These are phyloP conservation scores for Dictyostelium firmibasis DNA, from an alignment of 78 protist species.

Conservation along the genomic window DNA sequence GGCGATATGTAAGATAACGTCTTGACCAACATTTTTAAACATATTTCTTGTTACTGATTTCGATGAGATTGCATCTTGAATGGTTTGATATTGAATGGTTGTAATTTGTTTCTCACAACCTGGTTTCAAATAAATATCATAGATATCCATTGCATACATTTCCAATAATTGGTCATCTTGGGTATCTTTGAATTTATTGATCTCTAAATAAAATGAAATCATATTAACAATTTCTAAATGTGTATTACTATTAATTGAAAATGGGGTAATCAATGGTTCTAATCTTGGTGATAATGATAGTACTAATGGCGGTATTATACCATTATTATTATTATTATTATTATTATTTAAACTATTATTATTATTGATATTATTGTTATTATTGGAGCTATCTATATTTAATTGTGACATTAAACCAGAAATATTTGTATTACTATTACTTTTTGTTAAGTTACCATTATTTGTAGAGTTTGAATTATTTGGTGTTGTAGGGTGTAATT, in stretches of 20 bases:
- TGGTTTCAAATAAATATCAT: conserved; percentile 11
- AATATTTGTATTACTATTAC: background rate
- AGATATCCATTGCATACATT: conserved; percentile 26
- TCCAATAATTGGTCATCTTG: conserved; percentile 29
- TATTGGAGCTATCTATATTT: background rate
- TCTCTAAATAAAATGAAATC: conserved; percentile 34
- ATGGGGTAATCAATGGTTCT: conserved; percentile 17
- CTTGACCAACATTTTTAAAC: conserved; percentile 9
- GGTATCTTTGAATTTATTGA: conserved; percentile 5
- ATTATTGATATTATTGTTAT: background rate
- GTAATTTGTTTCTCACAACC: conserved; percentile 42
- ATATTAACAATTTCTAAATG: background rate
- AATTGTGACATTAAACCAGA: conserved; percentile 1
- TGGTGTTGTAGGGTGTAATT: background rate
- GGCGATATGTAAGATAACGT: conserved; percentile 34
- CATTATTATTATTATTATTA: background rate
- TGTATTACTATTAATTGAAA: background rate
- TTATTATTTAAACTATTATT: background rate
- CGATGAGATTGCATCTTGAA: conserved; percentile 4
- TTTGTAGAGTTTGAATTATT: background rate
- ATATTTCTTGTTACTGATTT: conserved; percentile 15
- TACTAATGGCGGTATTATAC: conserved; percentile 1
- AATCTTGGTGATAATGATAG: background rate
- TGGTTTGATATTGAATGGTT: background rate
- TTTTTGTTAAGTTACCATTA: background rate